These are phyloP conservation scores for Comarum palustre DNA, from an alignment of 306 rosid species.

Conservation along the genomic window DNA sequence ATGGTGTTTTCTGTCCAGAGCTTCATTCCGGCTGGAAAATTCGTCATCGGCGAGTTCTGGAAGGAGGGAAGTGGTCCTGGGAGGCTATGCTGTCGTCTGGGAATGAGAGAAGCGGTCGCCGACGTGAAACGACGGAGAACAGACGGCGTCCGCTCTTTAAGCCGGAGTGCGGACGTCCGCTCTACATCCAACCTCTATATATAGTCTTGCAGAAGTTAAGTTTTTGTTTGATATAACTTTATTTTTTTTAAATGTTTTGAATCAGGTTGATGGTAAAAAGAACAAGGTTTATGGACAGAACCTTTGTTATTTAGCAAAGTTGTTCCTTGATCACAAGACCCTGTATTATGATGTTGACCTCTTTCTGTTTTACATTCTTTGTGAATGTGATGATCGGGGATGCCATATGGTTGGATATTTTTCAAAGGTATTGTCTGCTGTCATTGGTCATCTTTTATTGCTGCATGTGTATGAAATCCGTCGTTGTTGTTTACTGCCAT, in stretches of 20 bases:
- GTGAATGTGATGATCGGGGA: constrained; percentile 98
- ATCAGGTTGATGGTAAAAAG: constrained; percentile 98
- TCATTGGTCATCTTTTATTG: background rate
- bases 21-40: too few relatives aligned
- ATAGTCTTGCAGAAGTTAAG: background rate
- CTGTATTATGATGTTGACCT: constrained; percentile 97
- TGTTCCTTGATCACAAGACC: constrained; percentile 98
- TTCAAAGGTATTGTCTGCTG: constrained; percentile 61
- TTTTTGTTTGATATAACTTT: constrained; percentile 17
- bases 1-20: too few relatives aligned
- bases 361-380: constrained; percentile 84
- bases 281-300: constrained; percentile 99
- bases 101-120: too few relatives aligned
- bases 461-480: background rate
- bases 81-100: too few relatives aligned
- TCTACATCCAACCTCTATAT: too few relatives aligned
- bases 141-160: too few relatives aligned
- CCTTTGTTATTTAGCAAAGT: constrained; percentile 93
- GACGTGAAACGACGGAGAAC: too few relatives aligned
- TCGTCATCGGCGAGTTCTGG: too few relatives aligned
- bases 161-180: too few relatives aligned
- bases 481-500: background rate
- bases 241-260: constrained; percentile 18
- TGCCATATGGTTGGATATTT: constrained; percentile 99
- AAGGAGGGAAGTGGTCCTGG: too few relatives aligned